These are phyloP conservation scores for Phoma sp. DNA, from an alignment of 2,329 filamentous ascomycete genomes.

Conservation along the genomic window DNA sequence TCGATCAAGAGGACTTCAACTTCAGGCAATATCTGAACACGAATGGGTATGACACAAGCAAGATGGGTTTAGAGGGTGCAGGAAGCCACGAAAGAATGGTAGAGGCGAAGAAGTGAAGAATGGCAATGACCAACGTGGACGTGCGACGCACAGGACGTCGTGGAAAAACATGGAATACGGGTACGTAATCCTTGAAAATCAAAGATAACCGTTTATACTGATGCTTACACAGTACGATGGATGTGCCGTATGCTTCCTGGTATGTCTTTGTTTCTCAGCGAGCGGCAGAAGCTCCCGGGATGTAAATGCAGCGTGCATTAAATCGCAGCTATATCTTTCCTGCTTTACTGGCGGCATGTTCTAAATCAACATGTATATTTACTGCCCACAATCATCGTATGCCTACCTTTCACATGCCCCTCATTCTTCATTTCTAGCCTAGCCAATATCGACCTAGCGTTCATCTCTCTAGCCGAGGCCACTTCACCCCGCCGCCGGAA, in stretches of 20 bases:
- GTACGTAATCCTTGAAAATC: too few species aligned
- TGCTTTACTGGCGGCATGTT: too few species aligned
- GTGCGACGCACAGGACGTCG: too few species aligned
- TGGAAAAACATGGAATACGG: too few species aligned
- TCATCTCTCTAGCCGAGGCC: slow-evolving; percentile 7
- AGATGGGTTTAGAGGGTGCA: slow-evolving; percentile 53
- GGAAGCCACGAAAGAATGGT: slow-evolving; percentile 18
- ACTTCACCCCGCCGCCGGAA: neutral
- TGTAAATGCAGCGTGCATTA: too few species aligned
- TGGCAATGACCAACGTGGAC: neutral
- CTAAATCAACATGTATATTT: too few species aligned
- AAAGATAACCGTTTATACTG: too few species aligned
- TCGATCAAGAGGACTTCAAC: slow-evolving; percentile 74
- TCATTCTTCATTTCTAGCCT: neutral
- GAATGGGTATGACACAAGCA: slow-evolving; percentile 76
- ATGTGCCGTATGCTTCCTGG: too few species aligned
- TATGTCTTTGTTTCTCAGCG: too few species aligned
- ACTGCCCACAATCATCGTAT: neutral
- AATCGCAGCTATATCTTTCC: neutral
- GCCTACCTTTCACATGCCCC: slow-evolving; percentile 10
- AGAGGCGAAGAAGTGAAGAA: slow-evolving; percentile 9
- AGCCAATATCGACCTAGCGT: slow-evolving; percentile 1
- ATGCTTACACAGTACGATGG: too few species aligned
- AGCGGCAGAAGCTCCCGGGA: too few species aligned
- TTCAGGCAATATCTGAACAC: slow-evolving; percentile 76